Evolutionary conservation across 2,329 filamentous ascomycete species (phyloP).

Genomic region (Botryosphaeria dothidea): DNA sequence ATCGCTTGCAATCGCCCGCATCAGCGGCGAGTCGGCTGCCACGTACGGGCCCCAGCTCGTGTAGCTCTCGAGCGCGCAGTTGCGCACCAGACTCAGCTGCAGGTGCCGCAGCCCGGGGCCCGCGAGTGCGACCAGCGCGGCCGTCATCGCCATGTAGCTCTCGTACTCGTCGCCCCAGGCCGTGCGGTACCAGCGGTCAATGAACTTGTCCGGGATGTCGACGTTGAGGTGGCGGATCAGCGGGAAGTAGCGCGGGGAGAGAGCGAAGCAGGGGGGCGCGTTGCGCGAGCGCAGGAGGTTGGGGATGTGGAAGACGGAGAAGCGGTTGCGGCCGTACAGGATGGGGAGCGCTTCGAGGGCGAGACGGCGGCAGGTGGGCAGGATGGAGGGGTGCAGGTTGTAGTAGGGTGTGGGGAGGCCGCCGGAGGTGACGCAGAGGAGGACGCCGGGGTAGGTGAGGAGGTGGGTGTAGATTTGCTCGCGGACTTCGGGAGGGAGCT

Average conservation of each 20-base stretch:
- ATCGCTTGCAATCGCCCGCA: not conserved
- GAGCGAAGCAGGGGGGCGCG: constrained; percentile 10
- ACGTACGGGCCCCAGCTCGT: constrained; percentile 18
- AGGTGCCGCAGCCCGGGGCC: not conserved
- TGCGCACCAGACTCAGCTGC: constrained; percentile 16
- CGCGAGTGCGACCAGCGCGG: not conserved
- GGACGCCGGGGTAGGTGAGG: not conserved
- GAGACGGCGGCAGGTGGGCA: not conserved
- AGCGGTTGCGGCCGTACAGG: constrained; percentile 15
- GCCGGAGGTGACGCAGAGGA: constrained; percentile 14
- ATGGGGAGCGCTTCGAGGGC: not conserved
- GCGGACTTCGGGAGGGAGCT: constrained; percentile 16
- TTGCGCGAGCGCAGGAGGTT: constrained; percentile 16
- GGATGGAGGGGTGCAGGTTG: not conserved
- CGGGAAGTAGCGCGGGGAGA: constrained; percentile 15
- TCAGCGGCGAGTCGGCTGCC: constrained; percentile 3
- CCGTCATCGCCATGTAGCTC: not conserved
- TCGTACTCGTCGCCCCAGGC: constrained; percentile 14
- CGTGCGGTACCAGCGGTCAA: constrained; percentile 2
- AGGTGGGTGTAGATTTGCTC: constrained; percentile 14
- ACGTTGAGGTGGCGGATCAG: constrained; percentile 12
- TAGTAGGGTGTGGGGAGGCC: constrained; percentile 13
- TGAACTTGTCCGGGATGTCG: constrained; percentile 19
- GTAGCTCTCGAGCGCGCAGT: constrained; percentile 20
- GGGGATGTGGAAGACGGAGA: constrained; percentile 18